Percentiles rank a stretch among this genome's conserved stretches.
These are phyloP conservation scores for Zygnema cylindricum DNA, from an alignment of 139 green algal genomes.

Conservation along the genomic window DNA sequence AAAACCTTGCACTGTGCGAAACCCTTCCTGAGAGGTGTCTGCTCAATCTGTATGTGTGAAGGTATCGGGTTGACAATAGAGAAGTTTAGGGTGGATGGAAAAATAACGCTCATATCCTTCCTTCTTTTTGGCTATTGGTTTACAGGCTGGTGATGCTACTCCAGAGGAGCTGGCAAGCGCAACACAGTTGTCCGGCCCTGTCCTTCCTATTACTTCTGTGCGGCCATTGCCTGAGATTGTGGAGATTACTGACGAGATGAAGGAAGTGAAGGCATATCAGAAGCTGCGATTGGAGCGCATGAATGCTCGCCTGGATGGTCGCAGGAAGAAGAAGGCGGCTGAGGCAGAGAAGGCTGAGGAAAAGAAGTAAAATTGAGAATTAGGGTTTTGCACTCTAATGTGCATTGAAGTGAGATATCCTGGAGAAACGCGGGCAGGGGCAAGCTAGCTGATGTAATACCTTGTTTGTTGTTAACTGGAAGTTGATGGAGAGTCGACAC, in stretches of 20 bases:
- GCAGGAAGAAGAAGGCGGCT: slow-evolving; percentile 84
- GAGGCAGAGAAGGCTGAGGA: slow-evolving; percentile 82
- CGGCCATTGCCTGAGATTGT: slow-evolving; percentile 79
- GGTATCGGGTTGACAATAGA: too few species aligned
- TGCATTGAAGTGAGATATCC: too few species aligned
- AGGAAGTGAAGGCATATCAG: slow-evolving; percentile 83
- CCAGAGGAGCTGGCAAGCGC: slow-evolving; percentile 77
- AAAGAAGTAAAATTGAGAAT: slow-evolving; percentile 53
- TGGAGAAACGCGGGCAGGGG: too few species aligned
- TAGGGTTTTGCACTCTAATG: too few species aligned
- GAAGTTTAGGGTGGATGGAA: too few species aligned
- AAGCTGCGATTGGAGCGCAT: slow-evolving; percentile 92
- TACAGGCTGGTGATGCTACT: slow-evolving; percentile 78
- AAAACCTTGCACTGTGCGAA: too few species aligned
- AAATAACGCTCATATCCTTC: too few species aligned
- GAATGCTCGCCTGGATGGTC: slow-evolving; percentile 83
- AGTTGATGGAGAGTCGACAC: too few species aligned
- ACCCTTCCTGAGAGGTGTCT: too few species aligned
- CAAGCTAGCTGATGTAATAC: too few species aligned
- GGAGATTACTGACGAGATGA: slow-evolving; percentile 87
- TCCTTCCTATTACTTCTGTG: slow-evolving; percentile 75
- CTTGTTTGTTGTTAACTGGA: too few species aligned
- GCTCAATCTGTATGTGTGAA: too few species aligned
- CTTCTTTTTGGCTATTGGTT: slow-evolving; percentile 14
- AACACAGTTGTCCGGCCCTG: slow-evolving; percentile 69